phyloP scores from a whole-genome alignment of 257 asterid genomes.

The Petunia secreta region DNA sequence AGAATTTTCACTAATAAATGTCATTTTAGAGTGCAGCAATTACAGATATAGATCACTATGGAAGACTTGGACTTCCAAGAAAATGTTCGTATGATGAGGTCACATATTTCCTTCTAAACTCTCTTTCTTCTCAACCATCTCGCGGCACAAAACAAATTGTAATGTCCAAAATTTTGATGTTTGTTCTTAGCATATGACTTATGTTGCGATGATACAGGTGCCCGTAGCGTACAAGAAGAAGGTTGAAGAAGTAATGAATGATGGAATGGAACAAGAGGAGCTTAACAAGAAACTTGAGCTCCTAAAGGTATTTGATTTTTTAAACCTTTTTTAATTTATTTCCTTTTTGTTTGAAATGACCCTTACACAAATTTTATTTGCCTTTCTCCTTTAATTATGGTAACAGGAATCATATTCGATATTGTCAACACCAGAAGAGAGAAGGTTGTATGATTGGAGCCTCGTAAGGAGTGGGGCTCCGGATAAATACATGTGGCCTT shows the following conservation, averaged over 20 bases:
- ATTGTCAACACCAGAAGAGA: conserved; percentile 63
- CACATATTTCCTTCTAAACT: neutral
- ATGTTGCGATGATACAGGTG: conserved; percentile 44
- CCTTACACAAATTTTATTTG: neutral
- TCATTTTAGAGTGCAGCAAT: conserved; percentile 72
- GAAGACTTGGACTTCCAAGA: conserved; percentile 56
- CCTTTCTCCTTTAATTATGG: neutral
- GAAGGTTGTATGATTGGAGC: conserved; percentile 87
- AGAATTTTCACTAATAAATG: conserved; percentile 24
- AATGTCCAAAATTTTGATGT: neutral
- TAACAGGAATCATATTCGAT: conserved; percentile 65
- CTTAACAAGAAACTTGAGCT: conserved; percentile 51
- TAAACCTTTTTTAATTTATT: neutral
- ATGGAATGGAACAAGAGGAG: conserved; percentile 56
- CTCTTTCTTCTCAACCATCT: neutral
- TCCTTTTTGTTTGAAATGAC: neutral
- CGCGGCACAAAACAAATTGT: neutral
- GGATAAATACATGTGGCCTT: conserved; percentile 70
- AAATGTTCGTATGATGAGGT: conserved; percentile 77
- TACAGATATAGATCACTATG: conserved; percentile 81
- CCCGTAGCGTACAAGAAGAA: conserved; percentile 52
- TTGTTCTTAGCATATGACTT: neutral
- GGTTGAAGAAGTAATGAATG: conserved; percentile 48
- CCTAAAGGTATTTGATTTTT: conserved; percentile 46
- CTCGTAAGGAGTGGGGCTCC: conserved; percentile 60